These are phyloP conservation scores for Combretum micranthum DNA, from an alignment of 345 rosid species.

Conservation along the genomic window DNA sequence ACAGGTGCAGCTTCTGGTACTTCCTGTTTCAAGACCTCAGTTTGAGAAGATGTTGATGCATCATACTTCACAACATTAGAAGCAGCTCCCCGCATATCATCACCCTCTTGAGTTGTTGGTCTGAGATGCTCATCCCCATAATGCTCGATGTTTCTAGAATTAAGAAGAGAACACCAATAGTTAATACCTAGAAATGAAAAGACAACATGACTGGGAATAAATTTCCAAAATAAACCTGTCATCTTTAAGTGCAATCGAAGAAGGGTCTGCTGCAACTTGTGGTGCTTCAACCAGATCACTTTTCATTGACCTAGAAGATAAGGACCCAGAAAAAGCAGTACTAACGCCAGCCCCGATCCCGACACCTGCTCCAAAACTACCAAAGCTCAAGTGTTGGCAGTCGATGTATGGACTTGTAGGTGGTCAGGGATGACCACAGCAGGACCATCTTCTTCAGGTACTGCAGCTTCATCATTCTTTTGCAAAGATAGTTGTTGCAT, in stretches of 20 bases:
- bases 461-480: conserved; percentile 41
- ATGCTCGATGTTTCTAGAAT: conserved; percentile 60
- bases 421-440: conserved; percentile 91
- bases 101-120: conserved; percentile 46
- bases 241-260: conserved; percentile 47
- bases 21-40: conserved; percentile 65
- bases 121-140: conserved; percentile 67
- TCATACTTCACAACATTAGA: conserved; percentile 47
- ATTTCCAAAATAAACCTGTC: conserved; percentile 30
- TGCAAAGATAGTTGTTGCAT: conserved; percentile 50
- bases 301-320: conserved; percentile 46
- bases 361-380: conserved; percentile 76
- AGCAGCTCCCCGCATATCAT: conserved; percentile 39
- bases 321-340: conserved; percentile 39
- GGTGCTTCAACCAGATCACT: conserved; percentile 46
- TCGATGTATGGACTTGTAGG: conserved; percentile 69
- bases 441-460: conserved; percentile 58
- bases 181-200: conserved; percentile 1
- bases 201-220: background rate
- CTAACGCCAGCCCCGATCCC: conserved; percentile 29
- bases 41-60: conserved; percentile 45
- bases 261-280: conserved; percentile 42
- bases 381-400: conserved; percentile 92
- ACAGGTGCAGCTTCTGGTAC: conserved; percentile 46
- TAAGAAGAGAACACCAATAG: background rate